phyloP scores from a whole-genome alignment of 495 filamentous ascomycete genomes.

The Cairneyella variabilis region DNA sequence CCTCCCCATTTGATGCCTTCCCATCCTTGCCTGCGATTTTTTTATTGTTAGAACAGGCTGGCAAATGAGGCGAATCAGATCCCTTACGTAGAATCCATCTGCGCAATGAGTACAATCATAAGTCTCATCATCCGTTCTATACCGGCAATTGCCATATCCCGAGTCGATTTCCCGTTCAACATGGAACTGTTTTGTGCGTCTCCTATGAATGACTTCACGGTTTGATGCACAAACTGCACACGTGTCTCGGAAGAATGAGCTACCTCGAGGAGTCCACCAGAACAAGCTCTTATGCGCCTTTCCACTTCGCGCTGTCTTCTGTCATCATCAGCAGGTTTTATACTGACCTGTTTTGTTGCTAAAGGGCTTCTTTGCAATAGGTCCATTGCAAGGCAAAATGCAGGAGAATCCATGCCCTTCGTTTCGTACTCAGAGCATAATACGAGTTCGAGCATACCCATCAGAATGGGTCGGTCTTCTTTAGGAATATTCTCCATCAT shows the following conservation, averaged over 20 bases:
- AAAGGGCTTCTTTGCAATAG: background rate
- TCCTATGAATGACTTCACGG: background rate
- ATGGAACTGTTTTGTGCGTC: background rate
- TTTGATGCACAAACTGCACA: background rate
- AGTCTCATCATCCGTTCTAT: background rate
- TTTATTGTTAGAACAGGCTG: background rate
- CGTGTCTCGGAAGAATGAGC: background rate
- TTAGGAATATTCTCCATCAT: slow-evolving; percentile 3
- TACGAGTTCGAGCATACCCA: background rate
- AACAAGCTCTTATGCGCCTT: background rate
- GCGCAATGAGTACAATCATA: background rate
- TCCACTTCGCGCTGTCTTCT: background rate
- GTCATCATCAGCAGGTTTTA: background rate
- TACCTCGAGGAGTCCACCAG: background rate
- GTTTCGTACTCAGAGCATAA: background rate
- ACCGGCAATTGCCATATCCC: background rate
- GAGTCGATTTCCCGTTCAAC: background rate
- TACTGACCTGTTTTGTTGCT: background rate
- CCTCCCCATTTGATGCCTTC: background rate
- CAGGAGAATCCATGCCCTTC: background rate
- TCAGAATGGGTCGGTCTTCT: background rate
- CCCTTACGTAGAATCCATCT: background rate
- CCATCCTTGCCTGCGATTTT: background rate
- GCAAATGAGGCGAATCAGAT: background rate
- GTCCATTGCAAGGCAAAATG: background rate